Conservation (phyloP, 2,329 filamentous ascomycete species). For the Neofusicoccum laricinum region DNA sequence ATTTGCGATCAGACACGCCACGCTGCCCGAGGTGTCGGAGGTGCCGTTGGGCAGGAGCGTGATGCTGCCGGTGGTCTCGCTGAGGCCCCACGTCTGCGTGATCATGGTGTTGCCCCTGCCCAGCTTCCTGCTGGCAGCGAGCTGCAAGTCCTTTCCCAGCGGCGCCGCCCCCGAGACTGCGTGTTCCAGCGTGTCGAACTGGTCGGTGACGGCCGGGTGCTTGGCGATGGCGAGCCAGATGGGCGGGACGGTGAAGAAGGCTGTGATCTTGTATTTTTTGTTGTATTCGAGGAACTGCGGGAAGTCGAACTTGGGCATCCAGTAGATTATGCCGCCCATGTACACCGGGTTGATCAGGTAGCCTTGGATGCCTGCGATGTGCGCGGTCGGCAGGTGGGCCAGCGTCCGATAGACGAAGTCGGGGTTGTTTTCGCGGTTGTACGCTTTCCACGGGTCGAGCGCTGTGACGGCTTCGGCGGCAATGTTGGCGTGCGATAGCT, state of each 20-base stretch:
- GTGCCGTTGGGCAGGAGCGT: conserved; percentile 30
- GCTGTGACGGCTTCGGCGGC: conserved; percentile 34
- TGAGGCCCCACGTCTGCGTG: conserved; percentile 57
- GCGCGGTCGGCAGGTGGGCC: conserved; percentile 46
- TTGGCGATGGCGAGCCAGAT: conserved; percentile 61
- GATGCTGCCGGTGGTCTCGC: conserved; percentile 47
- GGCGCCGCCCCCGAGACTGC: conserved; percentile 57
- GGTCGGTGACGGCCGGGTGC: conserved; percentile 50
- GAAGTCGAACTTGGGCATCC: conserved; percentile 63
- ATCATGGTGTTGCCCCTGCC: conserved; percentile 41
- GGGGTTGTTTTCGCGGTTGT: conserved; percentile 23
- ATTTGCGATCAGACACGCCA: conserved; percentile 43
- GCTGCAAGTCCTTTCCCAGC: conserved; percentile 54
- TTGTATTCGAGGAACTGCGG: conserved; percentile 53
- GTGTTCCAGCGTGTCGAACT: conserved; percentile 47
- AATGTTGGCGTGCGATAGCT: conserved; percentile 44
- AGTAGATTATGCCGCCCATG: conserved; percentile 49
- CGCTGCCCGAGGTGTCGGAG: conserved; percentile 41
- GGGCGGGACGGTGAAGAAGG: conserved; percentile 59
- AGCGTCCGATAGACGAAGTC: conserved; percentile 40
- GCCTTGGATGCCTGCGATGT: conserved; percentile 49
- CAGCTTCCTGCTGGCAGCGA: conserved; percentile 47
- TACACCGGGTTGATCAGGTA: conserved; percentile 46
- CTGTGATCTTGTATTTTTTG: conserved; percentile 50
- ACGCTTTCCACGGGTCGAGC: conserved; percentile 29